A percentile compares a stretch with the other conserved stretches of the same genome.
These are phyloP conservation scores for Cryphonectria radicalis DNA, from an alignment of 2,329 filamentous ascomycete genomes.

Conservation along the genomic window DNA sequence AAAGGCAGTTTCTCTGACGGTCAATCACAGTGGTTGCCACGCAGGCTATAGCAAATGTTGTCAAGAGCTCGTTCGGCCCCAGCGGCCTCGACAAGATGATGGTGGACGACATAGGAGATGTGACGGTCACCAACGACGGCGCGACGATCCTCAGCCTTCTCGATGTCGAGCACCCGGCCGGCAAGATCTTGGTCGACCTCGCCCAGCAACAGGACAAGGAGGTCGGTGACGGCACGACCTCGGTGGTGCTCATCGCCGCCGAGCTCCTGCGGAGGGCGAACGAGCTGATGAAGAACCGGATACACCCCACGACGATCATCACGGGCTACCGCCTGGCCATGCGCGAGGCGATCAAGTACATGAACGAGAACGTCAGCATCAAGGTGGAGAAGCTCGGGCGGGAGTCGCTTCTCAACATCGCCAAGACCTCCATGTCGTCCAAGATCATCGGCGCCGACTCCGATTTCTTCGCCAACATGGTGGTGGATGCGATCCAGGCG, in stretches of 20 bases:
- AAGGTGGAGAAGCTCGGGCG: constrained; percentile 91
- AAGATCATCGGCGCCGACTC: constrained; percentile 97
- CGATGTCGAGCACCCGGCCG: constrained; percentile 96
- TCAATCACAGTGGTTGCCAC: constrained; percentile 76
- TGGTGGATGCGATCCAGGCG: constrained; percentile 92
- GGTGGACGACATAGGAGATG: constrained; percentile 99
- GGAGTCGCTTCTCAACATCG: constrained; percentile 91
- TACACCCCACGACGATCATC: constrained; percentile 99
- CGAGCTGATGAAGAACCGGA: constrained; percentile 99
- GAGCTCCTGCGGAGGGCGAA: constrained; percentile 93
- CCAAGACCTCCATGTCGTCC: constrained; percentile 98
- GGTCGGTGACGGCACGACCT: constrained; percentile 97
- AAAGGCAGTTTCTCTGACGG: constrained; percentile 31
- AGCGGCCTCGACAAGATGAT: constrained; percentile 99
- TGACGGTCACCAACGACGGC: constrained; percentile 98
- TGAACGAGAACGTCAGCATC: constrained; percentile 97
- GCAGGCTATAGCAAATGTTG: constrained; percentile 96
- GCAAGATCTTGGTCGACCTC: constrained; percentile 96
- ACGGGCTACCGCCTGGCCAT: constrained; percentile 95
- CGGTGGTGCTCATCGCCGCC: constrained; percentile 94
- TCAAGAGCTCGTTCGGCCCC: constrained; percentile 97
- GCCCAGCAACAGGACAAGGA: constrained; percentile 99
- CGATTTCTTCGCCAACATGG: constrained; percentile 97
- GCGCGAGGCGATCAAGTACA: constrained; percentile 96
- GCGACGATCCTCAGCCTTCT: constrained; percentile 94